phyloP scores from a whole-genome alignment of 345 rosid species.

The Erucastrum elatum region DNA sequence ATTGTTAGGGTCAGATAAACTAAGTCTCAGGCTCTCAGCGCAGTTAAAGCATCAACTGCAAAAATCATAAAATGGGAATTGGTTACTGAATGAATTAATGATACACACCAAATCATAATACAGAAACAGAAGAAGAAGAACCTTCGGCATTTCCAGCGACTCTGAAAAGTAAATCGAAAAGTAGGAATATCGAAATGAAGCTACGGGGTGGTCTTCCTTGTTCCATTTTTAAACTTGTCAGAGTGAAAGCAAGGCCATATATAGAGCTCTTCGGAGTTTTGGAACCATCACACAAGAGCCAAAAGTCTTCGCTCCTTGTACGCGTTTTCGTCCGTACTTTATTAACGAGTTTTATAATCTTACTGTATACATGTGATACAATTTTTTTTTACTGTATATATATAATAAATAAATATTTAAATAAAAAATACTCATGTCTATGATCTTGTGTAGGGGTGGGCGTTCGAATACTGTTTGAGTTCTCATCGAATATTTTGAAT shows the following conservation, averaged over 20 bases:
- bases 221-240: constrained; percentile 11
- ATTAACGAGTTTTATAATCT: too few relatives aligned
- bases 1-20: constrained; percentile 58
- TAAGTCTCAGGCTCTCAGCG: constrained; percentile 57
- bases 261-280: not conserved
- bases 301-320: not conserved
- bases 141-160: constrained; percentile 62
- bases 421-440: too few relatives aligned
- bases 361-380: too few relatives aligned
- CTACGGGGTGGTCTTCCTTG: not conserved
- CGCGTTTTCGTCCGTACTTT: not conserved
- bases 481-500: too few relatives aligned
- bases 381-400: too few relatives aligned
- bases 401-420: too few relatives aligned
- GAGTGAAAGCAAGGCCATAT: not conserved
- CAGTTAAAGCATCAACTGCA: constrained; percentile 62
- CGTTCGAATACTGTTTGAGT: too few relatives aligned
- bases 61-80: not conserved
- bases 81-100: not conserved
- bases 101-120: not conserved
- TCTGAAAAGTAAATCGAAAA: constrained; percentile 41
- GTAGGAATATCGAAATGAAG: constrained; percentile 39
- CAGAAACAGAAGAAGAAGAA: not conserved
- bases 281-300: not conserved
- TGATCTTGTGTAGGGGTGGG: too few relatives aligned